A percentile compares a stretch with the other conserved stretches of the same genome.
phyloP scores from a whole-genome alignment of 257 asterid species.

The Solanum medicagineum region DNA sequence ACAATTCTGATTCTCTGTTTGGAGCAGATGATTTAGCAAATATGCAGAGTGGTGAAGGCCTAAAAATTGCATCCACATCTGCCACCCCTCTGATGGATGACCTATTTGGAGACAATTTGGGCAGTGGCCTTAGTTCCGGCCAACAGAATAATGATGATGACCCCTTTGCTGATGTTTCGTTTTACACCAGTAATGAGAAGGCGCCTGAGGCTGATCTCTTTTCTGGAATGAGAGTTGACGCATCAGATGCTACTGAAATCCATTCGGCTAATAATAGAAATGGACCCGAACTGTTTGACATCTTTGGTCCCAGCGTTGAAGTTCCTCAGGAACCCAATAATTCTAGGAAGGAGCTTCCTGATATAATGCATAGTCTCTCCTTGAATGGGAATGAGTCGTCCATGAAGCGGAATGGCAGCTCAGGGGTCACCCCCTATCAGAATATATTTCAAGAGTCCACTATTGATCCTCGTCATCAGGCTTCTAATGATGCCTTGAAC shows the following conservation, averaged over 20 bases:
- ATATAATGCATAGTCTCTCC: constrained; percentile 51
- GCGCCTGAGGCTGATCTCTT: constrained; percentile 47
- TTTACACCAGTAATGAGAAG: constrained; percentile 38
- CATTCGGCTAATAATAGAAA: constrained; percentile 16
- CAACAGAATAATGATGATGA: constrained; percentile 55
- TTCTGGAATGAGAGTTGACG: constrained; percentile 48
- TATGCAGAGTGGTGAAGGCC: constrained; percentile 23
- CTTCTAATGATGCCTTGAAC: constrained; percentile 33
- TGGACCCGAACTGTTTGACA: constrained; percentile 50
- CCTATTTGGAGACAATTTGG: constrained; percentile 48
- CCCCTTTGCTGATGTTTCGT: constrained; percentile 94
- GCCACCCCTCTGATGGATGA: constrained; percentile 57
- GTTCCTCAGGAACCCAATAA: constrained; percentile 21
- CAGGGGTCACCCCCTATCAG: constrained; percentile 13
- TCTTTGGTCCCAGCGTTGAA: constrained; percentile 43
- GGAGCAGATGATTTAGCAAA: constrained; percentile 30
- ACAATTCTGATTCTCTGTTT: constrained; percentile 41
- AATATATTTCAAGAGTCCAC: constrained; percentile 17
- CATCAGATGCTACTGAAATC: constrained; percentile 24
- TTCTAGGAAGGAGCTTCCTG: constrained; percentile 29
- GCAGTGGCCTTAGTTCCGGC: constrained; percentile 17
- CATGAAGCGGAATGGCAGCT: constrained; percentile 25
- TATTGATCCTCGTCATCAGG: constrained; percentile 18
- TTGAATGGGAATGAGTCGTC: constrained; percentile 35
- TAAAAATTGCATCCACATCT: constrained; percentile 22